phyloP scores from a whole-genome alignment of 2,329 filamentous ascomycete genomes.

The Fusarium buharicum region DNA sequence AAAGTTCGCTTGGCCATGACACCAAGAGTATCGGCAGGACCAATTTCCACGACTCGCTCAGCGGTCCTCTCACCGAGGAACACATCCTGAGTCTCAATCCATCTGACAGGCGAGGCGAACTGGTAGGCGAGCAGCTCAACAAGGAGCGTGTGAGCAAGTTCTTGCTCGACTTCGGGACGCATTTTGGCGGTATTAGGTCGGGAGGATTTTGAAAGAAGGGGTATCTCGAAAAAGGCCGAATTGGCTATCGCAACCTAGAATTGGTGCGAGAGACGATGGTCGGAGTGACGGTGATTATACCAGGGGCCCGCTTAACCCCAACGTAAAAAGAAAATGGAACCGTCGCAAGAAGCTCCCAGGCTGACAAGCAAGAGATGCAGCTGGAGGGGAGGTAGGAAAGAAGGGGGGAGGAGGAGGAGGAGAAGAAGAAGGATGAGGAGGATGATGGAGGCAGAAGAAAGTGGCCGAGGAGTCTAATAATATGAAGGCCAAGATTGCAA shows the following conservation, averaged over 20 bases:
- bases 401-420: slow-evolving; percentile 17
- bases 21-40: slow-evolving; percentile 94
- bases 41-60: slow-evolving; percentile 97
- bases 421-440: slow-evolving; percentile 27
- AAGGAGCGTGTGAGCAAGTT: slow-evolving; percentile 97
- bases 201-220: slow-evolving; percentile 43
- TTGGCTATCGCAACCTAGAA: slow-evolving; percentile 41
- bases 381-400: slow-evolving; percentile 39
- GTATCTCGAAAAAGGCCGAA: slow-evolving; percentile 47
- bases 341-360: slow-evolving; percentile 43
- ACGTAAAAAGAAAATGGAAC: slow-evolving; percentile 39
- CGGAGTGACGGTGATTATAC: slow-evolving; percentile 41
- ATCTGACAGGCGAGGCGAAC: slow-evolving; percentile 97
- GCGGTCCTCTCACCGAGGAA: slow-evolving; percentile 95
- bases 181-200: slow-evolving; percentile 65
- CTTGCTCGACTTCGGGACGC: slow-evolving; percentile 99
- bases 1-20: slow-evolving; percentile 97
- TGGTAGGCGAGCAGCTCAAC: slow-evolving; percentile 99
- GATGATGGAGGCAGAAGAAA: slow-evolving; percentile 42
- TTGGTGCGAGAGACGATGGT: slow-evolving; percentile 40
- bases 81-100: slow-evolving; percentile 99
- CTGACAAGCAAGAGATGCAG: slow-evolving; percentile 40
- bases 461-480: slow-evolving; percentile 40
- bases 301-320: slow-evolving; percentile 45
- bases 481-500: slow-evolving; percentile 40